Conservation (phyloP, 805 yeast species). For the Candida caryicola region DNA sequence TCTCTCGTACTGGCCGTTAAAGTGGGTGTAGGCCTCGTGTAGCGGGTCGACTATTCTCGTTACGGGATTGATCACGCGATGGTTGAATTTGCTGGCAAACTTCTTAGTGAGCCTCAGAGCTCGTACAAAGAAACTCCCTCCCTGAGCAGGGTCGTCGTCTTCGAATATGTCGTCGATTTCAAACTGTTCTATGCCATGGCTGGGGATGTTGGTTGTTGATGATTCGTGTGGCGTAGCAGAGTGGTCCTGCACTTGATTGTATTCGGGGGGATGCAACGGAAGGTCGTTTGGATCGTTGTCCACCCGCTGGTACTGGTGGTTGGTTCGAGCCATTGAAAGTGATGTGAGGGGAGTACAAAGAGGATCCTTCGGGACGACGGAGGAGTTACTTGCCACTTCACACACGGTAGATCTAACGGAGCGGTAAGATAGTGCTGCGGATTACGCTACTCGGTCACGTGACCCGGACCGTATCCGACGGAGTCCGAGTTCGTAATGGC, state of each 20-base stretch:
- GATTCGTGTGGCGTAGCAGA: too few relatives aligned
- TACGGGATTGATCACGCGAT: conserved; percentile 41
- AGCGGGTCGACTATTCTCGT: conserved; percentile 49
- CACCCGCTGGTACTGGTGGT: conserved; percentile 3
- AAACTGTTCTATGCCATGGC: conserved; percentile 27
- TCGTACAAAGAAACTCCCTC: conserved; percentile 27
- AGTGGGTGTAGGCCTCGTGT: conserved; percentile 43
- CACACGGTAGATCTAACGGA: too few relatives aligned
- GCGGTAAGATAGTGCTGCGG: too few relatives aligned
- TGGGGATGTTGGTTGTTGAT: not conserved
- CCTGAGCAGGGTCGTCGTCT: conserved; percentile 15
- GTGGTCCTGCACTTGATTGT: too few relatives aligned
- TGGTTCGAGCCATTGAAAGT: not conserved
- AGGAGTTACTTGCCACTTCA: too few relatives aligned
- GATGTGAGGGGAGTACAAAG: too few relatives aligned
- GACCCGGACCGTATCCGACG: too few relatives aligned
- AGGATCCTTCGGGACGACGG: too few relatives aligned
- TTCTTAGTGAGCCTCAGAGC: conserved; percentile 37
- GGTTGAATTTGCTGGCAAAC: conserved; percentile 36
- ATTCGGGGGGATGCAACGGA: conserved; percentile 12
- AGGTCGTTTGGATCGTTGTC: conserved; percentile 1
- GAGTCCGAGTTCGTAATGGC: too few relatives aligned
- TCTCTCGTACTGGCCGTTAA: conserved; percentile 50
- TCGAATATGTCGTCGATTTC: conserved; percentile 33
- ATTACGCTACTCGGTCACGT: too few relatives aligned